Percentiles rank a stretch among this genome's conserved stretches.
phyloP scores from a whole-genome alignment of 2,329 filamentous ascomycete genomes.

The Fonsecaea nubica region DNA sequence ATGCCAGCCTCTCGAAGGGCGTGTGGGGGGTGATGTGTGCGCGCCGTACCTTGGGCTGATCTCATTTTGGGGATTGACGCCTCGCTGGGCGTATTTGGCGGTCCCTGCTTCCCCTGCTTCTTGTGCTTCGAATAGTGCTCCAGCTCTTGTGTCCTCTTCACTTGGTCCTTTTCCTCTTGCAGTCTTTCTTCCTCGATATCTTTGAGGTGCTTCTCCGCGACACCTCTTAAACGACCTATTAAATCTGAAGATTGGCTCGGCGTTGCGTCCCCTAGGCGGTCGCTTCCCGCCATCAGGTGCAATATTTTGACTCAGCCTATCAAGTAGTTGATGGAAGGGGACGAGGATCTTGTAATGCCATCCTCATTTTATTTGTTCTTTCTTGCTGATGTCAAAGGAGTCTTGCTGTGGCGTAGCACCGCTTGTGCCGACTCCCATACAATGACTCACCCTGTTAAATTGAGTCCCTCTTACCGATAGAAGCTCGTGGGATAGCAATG shows the following conservation, averaged over 20 bases:
- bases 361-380: neutral
- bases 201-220: slow-evolving; percentile 32
- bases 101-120: slow-evolving; percentile 15
- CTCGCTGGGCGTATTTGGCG: neutral
- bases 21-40: neutral
- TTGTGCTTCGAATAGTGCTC: slow-evolving; percentile 31
- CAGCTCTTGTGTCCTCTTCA: slow-evolving; percentile 24
- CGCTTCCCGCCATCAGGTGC: slow-evolving; percentile 15
- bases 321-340: neutral
- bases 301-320: neutral
- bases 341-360: neutral
- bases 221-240: slow-evolving; percentile 22
- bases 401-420: slow-evolving; percentile 7
- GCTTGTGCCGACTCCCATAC: neutral
- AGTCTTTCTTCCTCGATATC: slow-evolving; percentile 30
- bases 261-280: neutral
- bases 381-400: neutral
- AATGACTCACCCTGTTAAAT: slow-evolving; percentile 8
- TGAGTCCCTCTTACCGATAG: neutral
- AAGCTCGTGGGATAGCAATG: neutral
- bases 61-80: slow-evolving; percentile 30
- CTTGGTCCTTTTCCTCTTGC: slow-evolving; percentile 26
- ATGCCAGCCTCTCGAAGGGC: neutral
- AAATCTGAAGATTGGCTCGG: neutral
- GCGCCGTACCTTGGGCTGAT: slow-evolving; percentile 21